These are phyloP conservation scores for Aspergillus spinulosporus DNA, from an alignment of 2,329 filamentous ascomycete genomes.

Conservation along the genomic window DNA sequence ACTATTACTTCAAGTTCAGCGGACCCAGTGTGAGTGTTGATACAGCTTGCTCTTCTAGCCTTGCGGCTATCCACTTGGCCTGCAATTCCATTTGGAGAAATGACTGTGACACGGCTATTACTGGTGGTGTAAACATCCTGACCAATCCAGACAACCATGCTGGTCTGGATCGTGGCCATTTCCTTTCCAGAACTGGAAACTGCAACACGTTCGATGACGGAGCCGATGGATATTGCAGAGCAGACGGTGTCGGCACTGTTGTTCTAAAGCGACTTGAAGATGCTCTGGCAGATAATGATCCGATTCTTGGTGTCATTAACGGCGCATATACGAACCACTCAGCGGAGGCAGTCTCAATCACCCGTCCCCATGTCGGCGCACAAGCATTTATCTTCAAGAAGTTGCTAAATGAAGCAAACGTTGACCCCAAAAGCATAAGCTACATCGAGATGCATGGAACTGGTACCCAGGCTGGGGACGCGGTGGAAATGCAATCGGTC, in stretches of 20 bases:
- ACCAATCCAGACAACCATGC: slow-evolving; percentile 81
- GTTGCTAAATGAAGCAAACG: slow-evolving; percentile 69
- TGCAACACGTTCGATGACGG: slow-evolving; percentile 81
- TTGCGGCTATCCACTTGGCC: slow-evolving; percentile 69
- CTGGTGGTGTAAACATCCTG: slow-evolving; percentile 73
- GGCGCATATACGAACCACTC: slow-evolving; percentile 80
- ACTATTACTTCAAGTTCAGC: slow-evolving; percentile 74
- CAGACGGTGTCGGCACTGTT: slow-evolving; percentile 72
- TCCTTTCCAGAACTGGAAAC: slow-evolving; percentile 66
- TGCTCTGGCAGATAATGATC: slow-evolving; percentile 72
- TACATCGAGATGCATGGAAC: slow-evolving; percentile 92
- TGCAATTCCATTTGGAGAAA: slow-evolving; percentile 73
- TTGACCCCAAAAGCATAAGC: slow-evolving; percentile 74
- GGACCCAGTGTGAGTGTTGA: slow-evolving; percentile 73
- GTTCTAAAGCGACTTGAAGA: slow-evolving; percentile 79
- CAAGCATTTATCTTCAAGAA: slow-evolving; percentile 71
- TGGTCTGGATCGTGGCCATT: slow-evolving; percentile 73
- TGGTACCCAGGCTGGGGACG: slow-evolving; percentile 78
- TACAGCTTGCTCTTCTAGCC: slow-evolving; percentile 75
- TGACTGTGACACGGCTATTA: slow-evolving; percentile 78
- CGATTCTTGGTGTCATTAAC: slow-evolving; percentile 68
- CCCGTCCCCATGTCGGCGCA: slow-evolving; percentile 75
- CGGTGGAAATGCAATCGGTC: slow-evolving; percentile 78
- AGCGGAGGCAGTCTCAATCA: slow-evolving; percentile 79
- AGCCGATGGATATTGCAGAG: slow-evolving; percentile 81